phyloP scores from a whole-genome alignment of 176 grass and related monocot species.

The Carex parvula region DNA sequence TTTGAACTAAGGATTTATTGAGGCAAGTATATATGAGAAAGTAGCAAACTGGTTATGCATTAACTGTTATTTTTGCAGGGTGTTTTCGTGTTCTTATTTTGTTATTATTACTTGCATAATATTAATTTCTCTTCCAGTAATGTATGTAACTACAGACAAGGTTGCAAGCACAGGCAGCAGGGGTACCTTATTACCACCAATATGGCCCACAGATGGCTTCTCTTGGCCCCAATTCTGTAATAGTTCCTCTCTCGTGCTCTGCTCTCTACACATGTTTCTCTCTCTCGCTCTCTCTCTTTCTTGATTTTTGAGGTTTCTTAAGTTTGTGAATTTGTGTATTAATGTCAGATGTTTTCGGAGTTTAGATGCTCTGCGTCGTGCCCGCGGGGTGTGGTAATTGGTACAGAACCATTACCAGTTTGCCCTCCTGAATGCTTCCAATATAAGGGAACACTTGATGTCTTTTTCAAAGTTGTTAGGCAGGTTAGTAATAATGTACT shows the following conservation, averaged over 20 bases:
- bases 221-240: constrained; percentile 57
- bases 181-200: constrained; percentile 61
- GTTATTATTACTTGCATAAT: too few species aligned
- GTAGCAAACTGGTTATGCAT: too few species aligned
- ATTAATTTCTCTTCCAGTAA: too few species aligned
- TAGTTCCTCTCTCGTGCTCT: constrained; percentile 1
- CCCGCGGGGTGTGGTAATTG: constrained; percentile 56
- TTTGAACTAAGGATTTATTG: too few species aligned
- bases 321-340: background rate
- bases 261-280: background rate
- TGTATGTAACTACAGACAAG: constrained; percentile 55
- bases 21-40: too few species aligned
- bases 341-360: constrained; percentile 64
- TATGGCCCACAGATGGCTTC: constrained; percentile 56
- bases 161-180: constrained; percentile 91
- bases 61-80: too few species aligned
- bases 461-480: constrained; percentile 91
- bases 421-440: constrained; percentile 85
- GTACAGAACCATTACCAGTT: constrained; percentile 54
- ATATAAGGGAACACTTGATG: constrained; percentile 89
- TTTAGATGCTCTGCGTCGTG: constrained; percentile 84
- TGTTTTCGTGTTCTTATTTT: too few species aligned
- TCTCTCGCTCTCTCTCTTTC: background rate
- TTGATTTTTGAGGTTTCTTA: background rate
- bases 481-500: constrained; percentile 37